Evolutionary conservation across 306 rosid genomes (phyloP).

Genomic region (Inga leiocalycina): DNA sequence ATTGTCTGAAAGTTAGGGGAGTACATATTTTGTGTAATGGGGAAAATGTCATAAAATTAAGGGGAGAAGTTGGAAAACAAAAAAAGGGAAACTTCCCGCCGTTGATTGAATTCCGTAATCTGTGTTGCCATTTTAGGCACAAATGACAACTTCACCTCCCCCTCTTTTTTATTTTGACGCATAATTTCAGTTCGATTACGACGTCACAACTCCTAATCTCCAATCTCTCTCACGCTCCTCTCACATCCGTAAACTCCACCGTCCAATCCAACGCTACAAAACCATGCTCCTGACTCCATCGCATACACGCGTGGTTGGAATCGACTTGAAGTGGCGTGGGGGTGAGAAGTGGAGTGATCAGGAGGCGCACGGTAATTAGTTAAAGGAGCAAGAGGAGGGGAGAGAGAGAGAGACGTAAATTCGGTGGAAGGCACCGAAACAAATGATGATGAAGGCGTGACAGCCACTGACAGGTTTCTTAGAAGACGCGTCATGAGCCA

Average conservation of each 20-base stretch:
- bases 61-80: neutral
- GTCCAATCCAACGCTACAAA: neutral
- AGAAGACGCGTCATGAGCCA: constrained; percentile 51
- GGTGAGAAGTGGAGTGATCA: neutral
- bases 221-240: constrained; percentile 19
- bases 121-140: constrained; percentile 16
- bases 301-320: rapidly evolving
- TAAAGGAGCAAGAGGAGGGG: neutral
- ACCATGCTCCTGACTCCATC: neutral
- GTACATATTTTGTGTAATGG: neutral
- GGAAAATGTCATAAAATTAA: neutral
- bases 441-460: constrained; percentile 31
- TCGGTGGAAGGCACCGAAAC: constrained; percentile 44
- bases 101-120: neutral
- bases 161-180: neutral
- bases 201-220: neutral
- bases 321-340: neutral
- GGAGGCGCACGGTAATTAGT: constrained; percentile 7
- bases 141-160: neutral
- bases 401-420: constrained; percentile 25
- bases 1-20: neutral
- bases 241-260: neutral
- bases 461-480: neutral
- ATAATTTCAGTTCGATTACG: constrained; percentile 20
- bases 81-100: neutral